Conservation (phyloP, 2,329 filamentous ascomycete genomes). For the Plenodomus biglobosus region DNA sequence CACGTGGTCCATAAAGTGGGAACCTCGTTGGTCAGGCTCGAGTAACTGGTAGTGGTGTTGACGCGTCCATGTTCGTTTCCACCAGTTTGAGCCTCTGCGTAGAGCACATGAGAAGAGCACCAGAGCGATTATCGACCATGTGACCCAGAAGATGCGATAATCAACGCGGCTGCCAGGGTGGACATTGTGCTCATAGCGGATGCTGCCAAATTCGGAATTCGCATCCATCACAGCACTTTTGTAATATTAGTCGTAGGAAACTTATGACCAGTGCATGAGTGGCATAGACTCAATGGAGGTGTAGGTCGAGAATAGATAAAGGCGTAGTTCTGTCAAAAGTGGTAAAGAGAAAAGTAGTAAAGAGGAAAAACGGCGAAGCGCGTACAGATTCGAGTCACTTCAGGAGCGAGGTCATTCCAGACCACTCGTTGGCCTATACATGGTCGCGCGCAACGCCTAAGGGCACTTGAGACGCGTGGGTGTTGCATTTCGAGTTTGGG, state of each 20-base stretch:
- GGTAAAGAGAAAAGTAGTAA: not conserved
- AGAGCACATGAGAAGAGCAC: slow-evolving; percentile 4
- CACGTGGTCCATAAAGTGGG: not conserved
- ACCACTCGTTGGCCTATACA: not conserved
- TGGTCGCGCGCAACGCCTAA: slow-evolving; percentile 4
- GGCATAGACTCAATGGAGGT: not conserved
- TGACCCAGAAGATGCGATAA: slow-evolving; percentile 13
- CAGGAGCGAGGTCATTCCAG: not conserved
- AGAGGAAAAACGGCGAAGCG: not conserved
- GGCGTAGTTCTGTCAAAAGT: not conserved
- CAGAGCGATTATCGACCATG: slow-evolving; percentile 18
- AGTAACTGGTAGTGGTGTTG: slow-evolving; percentile 1
- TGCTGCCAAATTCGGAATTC: slow-evolving; percentile 16
- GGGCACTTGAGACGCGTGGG: slow-evolving; percentile 9
- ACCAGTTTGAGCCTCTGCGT: slow-evolving; percentile 7
- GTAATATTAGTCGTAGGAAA: not conserved
- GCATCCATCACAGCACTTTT: not conserved
- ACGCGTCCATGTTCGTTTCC: slow-evolving; percentile 8
- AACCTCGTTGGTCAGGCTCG: not conserved
- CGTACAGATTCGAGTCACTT: not conserved
- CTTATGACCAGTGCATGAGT: not conserved
- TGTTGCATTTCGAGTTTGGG: slow-evolving; percentile 2
- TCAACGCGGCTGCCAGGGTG: slow-evolving; percentile 23
- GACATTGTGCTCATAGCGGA: slow-evolving; percentile 29
- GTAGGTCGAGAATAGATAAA: not conserved